A percentile compares a stretch with the other conserved stretches of the same genome.
phyloP scores from a whole-genome alignment of 1,284 basidiomycete species.

The Agaricales sp. region DNA sequence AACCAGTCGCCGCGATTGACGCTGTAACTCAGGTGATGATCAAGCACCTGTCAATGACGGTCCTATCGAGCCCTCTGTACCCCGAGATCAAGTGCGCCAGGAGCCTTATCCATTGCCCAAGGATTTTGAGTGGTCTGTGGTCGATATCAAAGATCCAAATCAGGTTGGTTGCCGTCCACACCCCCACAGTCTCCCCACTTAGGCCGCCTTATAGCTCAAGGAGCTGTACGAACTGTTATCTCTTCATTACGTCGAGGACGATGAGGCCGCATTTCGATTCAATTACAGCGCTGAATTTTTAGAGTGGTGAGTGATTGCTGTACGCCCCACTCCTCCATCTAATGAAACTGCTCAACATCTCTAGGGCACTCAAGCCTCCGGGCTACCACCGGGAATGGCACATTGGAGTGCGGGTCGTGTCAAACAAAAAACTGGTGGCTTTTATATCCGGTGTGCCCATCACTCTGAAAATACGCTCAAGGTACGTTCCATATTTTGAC shows the following conservation, averaged over 20 bases:
- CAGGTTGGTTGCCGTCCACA: constrained; percentile 38
- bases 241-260: constrained; percentile 95
- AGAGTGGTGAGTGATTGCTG: constrained; percentile 58
- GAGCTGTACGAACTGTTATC: constrained; percentile 93
- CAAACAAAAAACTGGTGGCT: constrained; percentile 90
- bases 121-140: constrained; percentile 86
- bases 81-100: constrained; percentile 72
- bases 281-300: constrained; percentile 94
- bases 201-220: constrained; percentile 45
- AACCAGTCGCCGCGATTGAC: not conserved
- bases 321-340: constrained; percentile 1
- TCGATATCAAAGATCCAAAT: constrained; percentile 73
- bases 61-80: constrained; percentile 78
- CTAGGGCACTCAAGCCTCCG: constrained; percentile 89
- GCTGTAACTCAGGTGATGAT: constrained; percentile 43
- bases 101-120: constrained; percentile 84
- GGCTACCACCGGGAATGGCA: constrained; percentile 95
- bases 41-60: constrained; percentile 63
- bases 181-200: constrained; percentile 2
- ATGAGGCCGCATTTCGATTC: constrained; percentile 93
- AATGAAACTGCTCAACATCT: constrained; percentile 1
- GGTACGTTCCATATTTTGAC: constrained; percentile 38
- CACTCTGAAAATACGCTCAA: constrained; percentile 66
- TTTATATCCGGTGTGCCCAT: constrained; percentile 97
- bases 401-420: constrained; percentile 85